A percentile compares a stretch with the other conserved stretches of the same genome.
Conservation (phyloP, 371 early-diverging fungal species). For the Syncephalis plumigaleata region DNA sequence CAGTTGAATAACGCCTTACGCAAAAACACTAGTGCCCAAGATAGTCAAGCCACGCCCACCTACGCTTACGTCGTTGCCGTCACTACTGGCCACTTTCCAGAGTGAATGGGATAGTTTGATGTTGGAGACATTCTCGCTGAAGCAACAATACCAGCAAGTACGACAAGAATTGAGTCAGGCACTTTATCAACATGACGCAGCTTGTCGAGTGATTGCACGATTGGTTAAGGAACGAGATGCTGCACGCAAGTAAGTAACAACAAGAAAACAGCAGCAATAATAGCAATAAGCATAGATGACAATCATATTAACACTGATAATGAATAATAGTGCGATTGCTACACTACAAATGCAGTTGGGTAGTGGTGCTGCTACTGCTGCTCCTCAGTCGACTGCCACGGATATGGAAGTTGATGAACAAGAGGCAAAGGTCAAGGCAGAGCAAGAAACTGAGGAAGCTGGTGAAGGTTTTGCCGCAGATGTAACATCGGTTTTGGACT, state of each 20-base stretch:
- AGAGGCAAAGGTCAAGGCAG: not conserved
- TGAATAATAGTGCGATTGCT: conserved; percentile 4
- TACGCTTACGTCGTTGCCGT: conserved; percentile 77
- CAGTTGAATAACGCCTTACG: not conserved
- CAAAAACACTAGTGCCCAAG: conserved; percentile 25
- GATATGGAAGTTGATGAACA: conserved; percentile 10
- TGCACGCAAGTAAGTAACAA: conserved; percentile 49
- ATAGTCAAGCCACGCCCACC: conserved; percentile 78
- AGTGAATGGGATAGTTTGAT: conserved; percentile 90
- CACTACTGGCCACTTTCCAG: conserved; percentile 74
- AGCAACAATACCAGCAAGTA: conserved; percentile 77
- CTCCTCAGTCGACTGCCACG: conserved; percentile 4
- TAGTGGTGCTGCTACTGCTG: not conserved
- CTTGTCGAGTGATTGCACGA: conserved; percentile 85
- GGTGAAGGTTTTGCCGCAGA: too few relatives aligned
- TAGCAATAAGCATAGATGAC: too few relatives aligned
- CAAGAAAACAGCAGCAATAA: too few relatives aligned
- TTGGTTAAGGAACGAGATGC: conserved; percentile 78
- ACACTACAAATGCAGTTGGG: not conserved
- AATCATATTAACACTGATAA: conserved; percentile 3
- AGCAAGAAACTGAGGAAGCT: too few relatives aligned
- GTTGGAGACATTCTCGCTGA: conserved; percentile 80
- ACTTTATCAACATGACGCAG: conserved; percentile 89
- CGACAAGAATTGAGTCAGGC: conserved; percentile 84
- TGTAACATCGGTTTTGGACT: too few relatives aligned